A percentile compares a stretch with the other conserved stretches of the same genome.
Evolutionary conservation across 257 asterid genomes (phyloP).

Genomic region (Nicotiana attenuata): DNA sequence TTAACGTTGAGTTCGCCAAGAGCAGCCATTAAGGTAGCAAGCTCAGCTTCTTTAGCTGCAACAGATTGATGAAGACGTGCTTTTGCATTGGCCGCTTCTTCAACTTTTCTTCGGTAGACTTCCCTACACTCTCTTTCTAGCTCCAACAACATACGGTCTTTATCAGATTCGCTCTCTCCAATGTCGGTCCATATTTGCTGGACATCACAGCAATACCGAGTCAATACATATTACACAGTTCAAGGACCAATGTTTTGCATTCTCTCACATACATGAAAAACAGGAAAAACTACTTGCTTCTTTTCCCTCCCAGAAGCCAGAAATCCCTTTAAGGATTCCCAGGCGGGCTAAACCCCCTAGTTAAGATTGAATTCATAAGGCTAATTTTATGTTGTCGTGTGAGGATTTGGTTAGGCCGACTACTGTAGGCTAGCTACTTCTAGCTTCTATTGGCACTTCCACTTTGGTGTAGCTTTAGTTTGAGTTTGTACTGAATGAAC

Average conservation of each 20-base stretch:
- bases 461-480: too few species aligned
- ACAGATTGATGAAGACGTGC: slow-evolving; percentile 78
- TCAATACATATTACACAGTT: not conserved
- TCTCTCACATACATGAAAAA: not conserved
- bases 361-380: too few species aligned
- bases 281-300: not conserved
- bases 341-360: not conserved
- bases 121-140: slow-evolving; percentile 83
- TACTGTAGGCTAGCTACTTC: too few species aligned
- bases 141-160: slow-evolving; percentile 71
- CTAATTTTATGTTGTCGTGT: too few species aligned
- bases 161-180: slow-evolving; percentile 82
- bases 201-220: slow-evolving; percentile 12
- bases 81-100: slow-evolving; percentile 72
- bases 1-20: slow-evolving; percentile 62
- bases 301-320: not conserved
- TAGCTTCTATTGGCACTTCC: too few species aligned
- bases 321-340: not conserved
- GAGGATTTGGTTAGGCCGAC: too few species aligned
- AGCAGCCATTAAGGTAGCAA: slow-evolving; percentile 80
- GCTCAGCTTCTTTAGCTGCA: slow-evolving; percentile 91
- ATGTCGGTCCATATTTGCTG: slow-evolving; percentile 93
- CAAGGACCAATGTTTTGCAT: not conserved
- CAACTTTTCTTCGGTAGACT: slow-evolving; percentile 77
- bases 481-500: too few species aligned